Conservation (phyloP, 805 yeast species). For the Phaffomyces antillensis region DNA sequence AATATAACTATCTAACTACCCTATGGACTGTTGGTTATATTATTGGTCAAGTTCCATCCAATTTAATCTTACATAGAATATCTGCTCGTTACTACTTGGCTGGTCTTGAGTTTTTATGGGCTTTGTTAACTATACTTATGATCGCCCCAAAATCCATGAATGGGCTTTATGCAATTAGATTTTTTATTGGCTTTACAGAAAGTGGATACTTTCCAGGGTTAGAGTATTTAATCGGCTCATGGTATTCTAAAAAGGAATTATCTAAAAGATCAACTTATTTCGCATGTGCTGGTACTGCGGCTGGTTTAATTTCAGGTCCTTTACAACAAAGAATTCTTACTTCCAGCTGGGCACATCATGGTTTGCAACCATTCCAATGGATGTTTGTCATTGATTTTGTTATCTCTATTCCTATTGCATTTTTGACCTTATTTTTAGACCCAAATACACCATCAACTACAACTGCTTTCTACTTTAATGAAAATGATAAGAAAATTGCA, state of each 20-base stretch:
- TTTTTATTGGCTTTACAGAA: constrained; percentile 35
- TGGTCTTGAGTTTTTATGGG: constrained; percentile 39
- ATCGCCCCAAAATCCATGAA: constrained; percentile 18
- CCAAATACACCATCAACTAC: constrained; percentile 27
- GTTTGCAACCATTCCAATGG: constrained; percentile 31
- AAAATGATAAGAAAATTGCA: constrained; percentile 36
- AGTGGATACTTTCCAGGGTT: constrained; percentile 42
- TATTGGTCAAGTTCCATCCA: constrained; percentile 42
- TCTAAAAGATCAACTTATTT: constrained; percentile 28
- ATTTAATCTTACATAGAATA: constrained; percentile 31
- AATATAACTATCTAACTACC: constrained; percentile 37
- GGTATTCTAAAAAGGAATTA: constrained; percentile 29
- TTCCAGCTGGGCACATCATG: constrained; percentile 10
- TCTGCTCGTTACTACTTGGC: constrained; percentile 39
- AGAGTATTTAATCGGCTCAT: constrained; percentile 34
- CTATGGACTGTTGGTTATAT: constrained; percentile 44
- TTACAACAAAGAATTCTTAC: constrained; percentile 27
- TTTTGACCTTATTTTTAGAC: constrained; percentile 32
- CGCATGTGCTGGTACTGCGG: constrained; percentile 27
- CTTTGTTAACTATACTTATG: constrained; percentile 30
- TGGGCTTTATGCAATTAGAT: constrained; percentile 26
- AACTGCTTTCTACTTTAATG: constrained; percentile 33
- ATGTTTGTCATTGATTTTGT: constrained; percentile 39
- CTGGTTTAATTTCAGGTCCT: constrained; percentile 27
- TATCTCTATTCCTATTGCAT: constrained; percentile 34